Conservation (phyloP, 441 rosid genomes). For the Pelargonium fulgidum region DNA sequence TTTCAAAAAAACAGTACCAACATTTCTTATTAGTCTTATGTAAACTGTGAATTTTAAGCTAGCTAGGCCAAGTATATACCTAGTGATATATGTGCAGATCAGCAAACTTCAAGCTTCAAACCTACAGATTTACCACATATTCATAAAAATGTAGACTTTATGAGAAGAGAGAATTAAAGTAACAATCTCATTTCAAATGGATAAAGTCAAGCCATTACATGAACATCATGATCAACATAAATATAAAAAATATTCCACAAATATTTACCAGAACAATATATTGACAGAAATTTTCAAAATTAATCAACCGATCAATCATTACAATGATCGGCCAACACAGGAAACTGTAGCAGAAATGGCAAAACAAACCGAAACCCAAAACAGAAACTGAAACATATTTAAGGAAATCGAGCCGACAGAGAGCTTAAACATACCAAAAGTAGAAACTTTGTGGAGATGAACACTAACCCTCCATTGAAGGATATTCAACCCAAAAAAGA, state of each 20-base stretch:
- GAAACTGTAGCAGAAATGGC: slow-evolving; percentile 7
- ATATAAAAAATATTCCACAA: slow-evolving; percentile 14
- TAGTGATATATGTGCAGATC: slow-evolving; percentile 25
- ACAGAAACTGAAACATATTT: slow-evolving; percentile 12
- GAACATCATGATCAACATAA: not conserved
- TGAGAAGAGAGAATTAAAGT: not conserved
- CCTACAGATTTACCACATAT: slow-evolving; percentile 40
- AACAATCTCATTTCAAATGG: not conserved
- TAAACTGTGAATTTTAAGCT: not conserved
- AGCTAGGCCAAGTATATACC: slow-evolving; percentile 28
- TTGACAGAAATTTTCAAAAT: not conserved
- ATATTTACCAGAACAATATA: not conserved
- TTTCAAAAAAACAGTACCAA: not conserved
- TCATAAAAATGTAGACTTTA: slow-evolving; percentile 20
- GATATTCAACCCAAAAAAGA: slow-evolving; percentile 40
- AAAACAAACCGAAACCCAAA: slow-evolving; percentile 15
- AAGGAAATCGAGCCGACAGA: slow-evolving; percentile 15
- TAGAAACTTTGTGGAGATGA: slow-evolving; percentile 43
- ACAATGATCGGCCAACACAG: slow-evolving; percentile 10
- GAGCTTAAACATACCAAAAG: slow-evolving; percentile 19
- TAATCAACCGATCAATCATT: slow-evolving; percentile 16
- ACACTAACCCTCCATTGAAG: slow-evolving; percentile 39
- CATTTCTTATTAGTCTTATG: not conserved
- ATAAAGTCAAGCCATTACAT: not conserved
- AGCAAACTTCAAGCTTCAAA: slow-evolving; percentile 45